A percentile compares a stretch with the other conserved stretches of the same genome.
phyloP scores from a whole-genome alignment of 371 early-diverging fungal species.

The Coemansia sp. region DNA sequence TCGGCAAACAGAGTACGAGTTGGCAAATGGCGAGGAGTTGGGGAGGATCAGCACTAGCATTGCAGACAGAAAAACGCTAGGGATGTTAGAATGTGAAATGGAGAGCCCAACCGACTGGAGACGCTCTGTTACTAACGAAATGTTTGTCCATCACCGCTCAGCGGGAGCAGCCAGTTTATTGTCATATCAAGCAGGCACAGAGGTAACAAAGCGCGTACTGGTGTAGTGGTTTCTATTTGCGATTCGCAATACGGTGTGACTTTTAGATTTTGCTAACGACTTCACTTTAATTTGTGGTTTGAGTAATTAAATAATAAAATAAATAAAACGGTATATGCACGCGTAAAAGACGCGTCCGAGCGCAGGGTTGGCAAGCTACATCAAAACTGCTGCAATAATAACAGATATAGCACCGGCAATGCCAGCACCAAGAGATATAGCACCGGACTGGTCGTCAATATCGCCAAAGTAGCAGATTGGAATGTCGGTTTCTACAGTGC shows the following conservation, averaged over 20 bases:
- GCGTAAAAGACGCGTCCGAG: not conserved
- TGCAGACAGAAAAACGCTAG: not conserved
- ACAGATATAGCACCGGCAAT: not conserved
- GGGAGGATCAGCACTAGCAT: slow-evolving; percentile 1
- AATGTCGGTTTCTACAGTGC: not conserved
- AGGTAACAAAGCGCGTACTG: not conserved
- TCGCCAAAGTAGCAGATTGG: slow-evolving; percentile 31
- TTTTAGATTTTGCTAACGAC: no score
- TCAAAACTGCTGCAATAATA: not conserved
- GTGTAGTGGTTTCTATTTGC: not conserved
- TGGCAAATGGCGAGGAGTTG: slow-evolving; percentile 36
- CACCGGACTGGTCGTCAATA: not conserved
- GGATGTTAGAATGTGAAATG: not conserved
- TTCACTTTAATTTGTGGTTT: no score
- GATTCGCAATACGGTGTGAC: no score
- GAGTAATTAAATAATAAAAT: not conserved
- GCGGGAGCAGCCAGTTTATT: not conserved
- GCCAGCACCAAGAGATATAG: not conserved
- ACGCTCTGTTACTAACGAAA: slow-evolving; percentile 3
- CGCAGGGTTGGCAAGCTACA: not conserved
- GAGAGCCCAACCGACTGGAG: slow-evolving; percentile 14
- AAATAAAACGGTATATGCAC: not conserved
- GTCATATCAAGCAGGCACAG: not conserved
- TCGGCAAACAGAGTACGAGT: slow-evolving; percentile 28
- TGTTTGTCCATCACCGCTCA: not conserved